Conservation (phyloP, 176 grass and related monocot genomes). For the Bothriochloa decipiens region DNA sequence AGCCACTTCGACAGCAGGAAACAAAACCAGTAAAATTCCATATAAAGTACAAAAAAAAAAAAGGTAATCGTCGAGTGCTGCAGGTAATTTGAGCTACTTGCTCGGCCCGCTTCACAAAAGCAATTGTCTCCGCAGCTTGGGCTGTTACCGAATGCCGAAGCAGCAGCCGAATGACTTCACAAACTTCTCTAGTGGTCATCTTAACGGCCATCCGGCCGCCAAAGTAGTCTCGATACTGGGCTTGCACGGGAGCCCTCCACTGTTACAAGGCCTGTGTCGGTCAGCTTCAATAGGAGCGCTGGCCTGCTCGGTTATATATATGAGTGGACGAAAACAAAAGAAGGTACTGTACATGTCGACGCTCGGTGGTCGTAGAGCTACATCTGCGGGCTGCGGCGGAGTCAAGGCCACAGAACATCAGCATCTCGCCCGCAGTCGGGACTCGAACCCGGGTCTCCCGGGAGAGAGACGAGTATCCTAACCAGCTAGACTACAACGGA, state of each 20-base stretch:
- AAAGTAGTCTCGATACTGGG: not conserved
- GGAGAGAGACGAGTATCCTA: conserved; percentile 89
- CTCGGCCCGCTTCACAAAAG: not conserved
- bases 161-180: not conserved
- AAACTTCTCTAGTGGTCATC: not conserved
- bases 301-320: too few relatives aligned
- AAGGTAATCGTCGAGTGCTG: too few relatives aligned
- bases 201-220: not conserved
- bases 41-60: not conserved
- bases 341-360: too few relatives aligned
- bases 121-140: not conserved
- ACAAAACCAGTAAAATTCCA: not conserved
- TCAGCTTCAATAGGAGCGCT: too few relatives aligned
- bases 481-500: conserved; percentile 65
- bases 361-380: too few relatives aligned
- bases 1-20: not conserved
- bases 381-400: too few relatives aligned
- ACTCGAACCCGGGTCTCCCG: conserved; percentile 82
- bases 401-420: too few relatives aligned
- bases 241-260: not conserved
- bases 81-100: too few relatives aligned
- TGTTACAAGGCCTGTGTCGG: not conserved
- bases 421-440: conserved; percentile 28
- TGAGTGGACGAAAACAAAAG: too few relatives aligned
- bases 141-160: not conserved